Conservation (phyloP, 306 rosid species). For the Acacia confusa region DNA sequence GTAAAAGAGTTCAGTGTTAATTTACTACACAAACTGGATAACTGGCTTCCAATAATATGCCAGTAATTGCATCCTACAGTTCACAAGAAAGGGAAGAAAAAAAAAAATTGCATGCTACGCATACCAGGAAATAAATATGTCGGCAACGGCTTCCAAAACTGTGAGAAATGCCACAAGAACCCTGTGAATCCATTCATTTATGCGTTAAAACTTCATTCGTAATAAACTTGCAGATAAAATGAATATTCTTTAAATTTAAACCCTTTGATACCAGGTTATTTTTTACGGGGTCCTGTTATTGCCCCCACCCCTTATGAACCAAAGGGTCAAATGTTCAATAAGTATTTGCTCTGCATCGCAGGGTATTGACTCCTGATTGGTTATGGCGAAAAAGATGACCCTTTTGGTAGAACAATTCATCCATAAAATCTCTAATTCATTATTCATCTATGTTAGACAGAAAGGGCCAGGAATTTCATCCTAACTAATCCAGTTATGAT, state of each 20-base stretch:
- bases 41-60: not conserved
- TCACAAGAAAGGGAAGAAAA: not conserved
- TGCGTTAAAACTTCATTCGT: not conserved
- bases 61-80: not conserved
- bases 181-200: conserved; percentile 46
- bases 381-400: conserved; percentile 29
- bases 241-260: not conserved
- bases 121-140: conserved; percentile 70
- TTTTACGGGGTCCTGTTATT: not conserved
- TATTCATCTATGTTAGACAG: not conserved
- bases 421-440: conserved; percentile 14
- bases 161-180: conserved; percentile 75
- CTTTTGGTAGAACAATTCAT: conserved; percentile 18
- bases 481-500: not conserved
- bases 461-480: not conserved
- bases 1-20: conserved; percentile 18
- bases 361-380: conserved; percentile 20
- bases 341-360: conserved; percentile 21
- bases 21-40: not conserved
- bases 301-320: not conserved
- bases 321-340: conserved; percentile 22
- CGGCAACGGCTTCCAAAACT: conserved; percentile 64
- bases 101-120: not conserved
- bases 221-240: not conserved
- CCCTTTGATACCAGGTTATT: not conserved